phyloP scores from a whole-genome alignment of 129 eudicot genomes.

The Logfia minima region DNA sequence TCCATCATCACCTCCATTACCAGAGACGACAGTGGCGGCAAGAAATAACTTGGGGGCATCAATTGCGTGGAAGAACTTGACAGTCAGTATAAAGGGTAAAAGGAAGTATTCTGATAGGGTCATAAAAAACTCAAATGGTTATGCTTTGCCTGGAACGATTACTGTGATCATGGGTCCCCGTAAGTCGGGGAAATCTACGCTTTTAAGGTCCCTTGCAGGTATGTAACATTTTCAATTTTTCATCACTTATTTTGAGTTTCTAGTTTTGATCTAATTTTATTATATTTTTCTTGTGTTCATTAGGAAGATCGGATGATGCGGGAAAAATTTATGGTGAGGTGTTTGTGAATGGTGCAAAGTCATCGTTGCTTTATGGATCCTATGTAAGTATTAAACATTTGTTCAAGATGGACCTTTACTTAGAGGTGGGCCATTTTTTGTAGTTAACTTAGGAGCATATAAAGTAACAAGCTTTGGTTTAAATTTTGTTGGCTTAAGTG shows the following conservation, averaged over 20 bases:
- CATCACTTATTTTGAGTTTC: neutral
- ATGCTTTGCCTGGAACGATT: constrained; percentile 89
- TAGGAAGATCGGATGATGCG: constrained; percentile 85
- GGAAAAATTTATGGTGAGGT: constrained; percentile 81
- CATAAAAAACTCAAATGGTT: constrained; percentile 74
- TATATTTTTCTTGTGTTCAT: constrained; percentile 22
- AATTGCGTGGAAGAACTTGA: constrained; percentile 81
- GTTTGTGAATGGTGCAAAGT: constrained; percentile 69
- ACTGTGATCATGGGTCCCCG: constrained; percentile 96
- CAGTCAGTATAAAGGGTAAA: constrained; percentile 78
- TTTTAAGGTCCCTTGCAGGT: constrained; percentile 91
- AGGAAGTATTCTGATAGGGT: constrained; percentile 85
- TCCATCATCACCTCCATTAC: constrained; percentile 59
- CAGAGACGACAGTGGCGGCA: constrained; percentile 51
- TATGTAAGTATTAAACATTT: constrained; percentile 54
- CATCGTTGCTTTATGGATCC: constrained; percentile 68
- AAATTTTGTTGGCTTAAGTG: no score
- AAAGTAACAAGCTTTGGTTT: no score
- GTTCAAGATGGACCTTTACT: neutral
- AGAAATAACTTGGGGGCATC: constrained; percentile 71
- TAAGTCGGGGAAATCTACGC: constrained; percentile 87
- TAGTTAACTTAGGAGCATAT: no score
- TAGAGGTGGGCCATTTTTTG: neutral
- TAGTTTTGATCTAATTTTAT: constrained; percentile 20
- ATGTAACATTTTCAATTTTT: neutral